Evolutionary conservation across 805 yeast genomes (phyloP), one percentile per base, ranked within the genome.

Genomic region (Lipomyces mesembrius): DNA sequence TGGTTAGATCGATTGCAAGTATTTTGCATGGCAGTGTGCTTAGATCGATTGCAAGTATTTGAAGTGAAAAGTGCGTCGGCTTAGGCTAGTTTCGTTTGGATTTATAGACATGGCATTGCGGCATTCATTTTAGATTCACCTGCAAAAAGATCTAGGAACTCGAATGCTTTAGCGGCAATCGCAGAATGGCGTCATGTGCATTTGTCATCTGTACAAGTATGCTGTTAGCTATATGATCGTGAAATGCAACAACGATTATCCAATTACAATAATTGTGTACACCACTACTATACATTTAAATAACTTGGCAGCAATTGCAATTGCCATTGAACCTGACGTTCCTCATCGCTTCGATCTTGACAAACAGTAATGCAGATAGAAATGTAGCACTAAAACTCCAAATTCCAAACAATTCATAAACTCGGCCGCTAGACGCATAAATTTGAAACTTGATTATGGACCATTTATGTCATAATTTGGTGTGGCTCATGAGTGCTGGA

Each of bases 1-100:
- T 53, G 75, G 75, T 2, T 73, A 22, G 39, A 37, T 37, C 14
- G n/a, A 11, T 37, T 4, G 39, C 17, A 11, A 37, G 14, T 5
- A 37, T 7, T 17, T 43, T n/a, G n/a, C n/a, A n/a, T n/a, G n/a
- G n/a, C n/a, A n/a, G n/a, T n/a, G n/a, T n/a, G n/a, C n/a, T n/a
- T n/a, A n/a, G n/a, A n/a, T n/a, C n/a, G n/a, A 11, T 37, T 4
- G 39, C 17, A 11, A 37, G 14, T 5, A 37, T 7, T 17, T 43
- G 22, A 43, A 3, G 22, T 43, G 49, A 17, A n/a, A 43, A 14
- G 49, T n/a, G 49, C 20, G 3, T 43, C 49, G 49, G 49, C 22
- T 6, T 43, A 6, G 22, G 49, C 49, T 7, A 5, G 12, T 9
- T 7, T n/a, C n/a, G n/a, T n/a, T 7, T 17, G 11, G 20, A 43